Evolutionary conservation across 73 alveolate species (phyloP), one percentile per base, ranked within the genome.

Genomic region (Symbiodinium natans): DNA sequence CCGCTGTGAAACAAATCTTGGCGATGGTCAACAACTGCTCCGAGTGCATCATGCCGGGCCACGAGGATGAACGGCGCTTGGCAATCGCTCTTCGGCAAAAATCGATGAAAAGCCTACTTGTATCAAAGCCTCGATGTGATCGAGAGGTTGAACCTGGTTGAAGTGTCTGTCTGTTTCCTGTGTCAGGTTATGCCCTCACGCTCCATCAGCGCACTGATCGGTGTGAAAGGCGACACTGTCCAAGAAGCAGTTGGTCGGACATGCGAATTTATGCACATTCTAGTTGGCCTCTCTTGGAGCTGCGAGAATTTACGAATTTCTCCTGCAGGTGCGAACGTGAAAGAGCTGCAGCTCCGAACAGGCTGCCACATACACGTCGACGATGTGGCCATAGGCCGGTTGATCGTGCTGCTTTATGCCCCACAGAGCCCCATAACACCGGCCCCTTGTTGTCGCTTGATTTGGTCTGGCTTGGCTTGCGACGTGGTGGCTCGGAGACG

Each of bases 151-250:
- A n/a, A n/a, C n/a, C n/a, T n/a, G n/a, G n/a, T n/a, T n/a, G n/a
- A n/a, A n/a, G n/a, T n/a, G n/a, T n/a, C n/a, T n/a, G n/a, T n/a
- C n/a, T n/a, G n/a, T n/a, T n/a, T n/a, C n/a, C 23, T 52, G 68
- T 27, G 5, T 38, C 42, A 88, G 95, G 95, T 88, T 73, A 88
- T 88, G 95, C 95, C 95, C 25, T 88, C 95, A 43, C 68, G 95
- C 15, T 88, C 74, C 33, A 88, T 88, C 41, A 88, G 48, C 34
- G 85, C 95, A 1, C 73, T 63, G 42, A 88, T 88, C 71, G 95
- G 95, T 17, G 95, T 88, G 86, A 63, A 88, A 88, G 95, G 95
- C 63, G 84, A 74, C 84, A 31, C 84, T n/a, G n/a, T n/a, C n/a
- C n/a, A n/a, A n/a, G n/a, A n/a, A n/a, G n/a, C n/a, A n/a, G 40